Conservation (phyloP, 2,329 filamentous ascomycete genomes). For the Diplodia seriata region DNA sequence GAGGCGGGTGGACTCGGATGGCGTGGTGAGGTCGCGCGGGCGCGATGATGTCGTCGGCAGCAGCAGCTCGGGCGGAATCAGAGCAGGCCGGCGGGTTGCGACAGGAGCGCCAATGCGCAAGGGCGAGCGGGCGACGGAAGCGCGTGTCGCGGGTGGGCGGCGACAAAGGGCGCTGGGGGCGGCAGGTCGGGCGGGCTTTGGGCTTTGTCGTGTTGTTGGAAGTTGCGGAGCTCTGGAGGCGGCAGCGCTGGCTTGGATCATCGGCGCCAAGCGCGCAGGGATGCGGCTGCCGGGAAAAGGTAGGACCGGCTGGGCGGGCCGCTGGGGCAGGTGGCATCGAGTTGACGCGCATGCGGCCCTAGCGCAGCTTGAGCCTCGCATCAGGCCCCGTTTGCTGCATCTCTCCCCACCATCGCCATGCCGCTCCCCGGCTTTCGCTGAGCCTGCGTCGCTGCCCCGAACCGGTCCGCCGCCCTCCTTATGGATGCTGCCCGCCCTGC, state of each 20-base stretch:
- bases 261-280: conserved; percentile 6
- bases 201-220: conserved; percentile 12
- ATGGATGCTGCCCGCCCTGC: conserved; percentile 15
- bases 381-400: neutral
- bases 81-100: neutral
- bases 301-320: conserved; percentile 13
- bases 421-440: neutral
- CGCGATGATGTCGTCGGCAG: conserved; percentile 20
- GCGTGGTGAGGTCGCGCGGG: neutral
- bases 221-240: conserved; percentile 14
- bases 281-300: neutral
- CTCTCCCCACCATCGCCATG: neutral
- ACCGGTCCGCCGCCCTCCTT: neutral
- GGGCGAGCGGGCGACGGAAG: neutral
- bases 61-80: conserved; percentile 11
- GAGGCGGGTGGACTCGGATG: neutral
- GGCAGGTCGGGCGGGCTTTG: neutral
- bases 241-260: conserved; percentile 16
- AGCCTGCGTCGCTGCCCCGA: neutral
- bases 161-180: neutral
- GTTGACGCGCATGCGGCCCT: conserved; percentile 12
- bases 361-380: conserved; percentile 20
- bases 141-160: neutral
- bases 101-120: neutral
- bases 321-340: neutral